Evolutionary conservation across 768 basidiomycete species (phyloP).

Genomic region (Glaciozyma martinii): DNA sequence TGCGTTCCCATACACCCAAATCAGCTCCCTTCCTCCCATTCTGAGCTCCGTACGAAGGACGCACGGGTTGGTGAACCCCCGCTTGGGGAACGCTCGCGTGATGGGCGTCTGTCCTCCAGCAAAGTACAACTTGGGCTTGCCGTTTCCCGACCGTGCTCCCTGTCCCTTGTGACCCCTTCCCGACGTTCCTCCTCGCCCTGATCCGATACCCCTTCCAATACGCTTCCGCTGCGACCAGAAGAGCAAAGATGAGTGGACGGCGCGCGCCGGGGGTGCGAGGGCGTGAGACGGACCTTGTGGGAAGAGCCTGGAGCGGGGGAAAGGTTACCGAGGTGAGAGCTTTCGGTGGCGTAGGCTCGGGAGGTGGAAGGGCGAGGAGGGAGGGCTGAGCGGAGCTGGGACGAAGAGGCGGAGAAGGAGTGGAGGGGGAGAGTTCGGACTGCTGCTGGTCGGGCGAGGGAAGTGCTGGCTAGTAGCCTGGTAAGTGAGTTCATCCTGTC

Average conservation of each 20-base stretch:
- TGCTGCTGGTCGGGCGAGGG: not conserved
- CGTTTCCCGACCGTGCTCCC: slow-evolving; percentile 80
- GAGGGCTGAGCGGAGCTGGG: not conserved
- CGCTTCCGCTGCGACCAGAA: slow-evolving; percentile 65
- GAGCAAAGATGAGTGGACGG: not conserved
- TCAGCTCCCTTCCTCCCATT: not conserved
- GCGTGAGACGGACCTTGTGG: slow-evolving; percentile 48
- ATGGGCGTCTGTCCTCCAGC: slow-evolving; percentile 97
- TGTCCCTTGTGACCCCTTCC: slow-evolving; percentile 93
- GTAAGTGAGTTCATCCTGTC: not conserved
- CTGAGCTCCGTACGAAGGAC: slow-evolving; percentile 37
- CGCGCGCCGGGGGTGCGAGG: not conserved
- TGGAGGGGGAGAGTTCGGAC: not conserved
- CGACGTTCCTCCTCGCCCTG: slow-evolving; percentile 81
- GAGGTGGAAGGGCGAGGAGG: not conserved
- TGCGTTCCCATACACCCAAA: slow-evolving; percentile 37
- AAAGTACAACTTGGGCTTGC: slow-evolving; percentile 70
- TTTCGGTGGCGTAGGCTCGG: slow-evolving; percentile 16
- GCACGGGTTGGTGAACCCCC: slow-evolving; percentile 86
- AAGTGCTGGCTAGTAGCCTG: not conserved
- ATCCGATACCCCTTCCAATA: slow-evolving; percentile 85
- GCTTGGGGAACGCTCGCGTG: slow-evolving; percentile 80
- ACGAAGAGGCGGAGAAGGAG: not conserved
- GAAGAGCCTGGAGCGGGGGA: slow-evolving; percentile 61
- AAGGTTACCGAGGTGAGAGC: slow-evolving; percentile 53